Base-by-base conservation (phyloP, 1,284 basidiomycete genomes). In the Ceratobasidium sp. region DNA sequence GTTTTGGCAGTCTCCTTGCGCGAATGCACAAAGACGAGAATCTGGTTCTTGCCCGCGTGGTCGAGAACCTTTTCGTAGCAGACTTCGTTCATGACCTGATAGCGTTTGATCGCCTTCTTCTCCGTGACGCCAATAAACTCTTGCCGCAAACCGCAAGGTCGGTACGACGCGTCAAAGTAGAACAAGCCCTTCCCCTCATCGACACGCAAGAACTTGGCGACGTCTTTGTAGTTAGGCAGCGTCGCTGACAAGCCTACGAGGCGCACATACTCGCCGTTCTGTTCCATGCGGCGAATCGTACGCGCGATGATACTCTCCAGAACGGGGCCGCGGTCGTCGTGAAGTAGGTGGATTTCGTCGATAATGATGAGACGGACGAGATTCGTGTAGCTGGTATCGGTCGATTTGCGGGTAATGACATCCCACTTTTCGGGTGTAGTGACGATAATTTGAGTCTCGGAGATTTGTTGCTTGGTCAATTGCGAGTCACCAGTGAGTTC, bases 341-440 rank as follows among this genome's bases (percentile, higher is more conserved):
- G 98, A 25, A 99, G 87, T 68, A 99, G 85, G 83, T 99, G 98
- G 81, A 99, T 99, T 83, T 99, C 98, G 83, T 99, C 98, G 80
- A 99, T 95, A 83, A 99, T 99, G 85, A 99, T 91, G 74, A 99
- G 90, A 19, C 96, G 91, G 17, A 99, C 97, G 69, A 99, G 91
- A 82, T 98, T 99, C 75, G 97, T 99, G 85, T 99, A 99, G 79
- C 92, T 95, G 22, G 95, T 97, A 82, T 99, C 98, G 7, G 96
- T 97, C 80, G 92, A 95, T 87, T 99, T 99, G 80, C 98, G 93
- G 37, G 96, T 99, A 84, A 99, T 98, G 80, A 99, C 97, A 81
- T 99, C 98, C 96, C 96, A 99, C 84, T 99, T 99, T 85, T 99
- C 98, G 0, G 98, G 98, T 0, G 98, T 99, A 0, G 97, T 99